These are phyloP conservation scores for Bryoerythrophyllum caledonicum DNA, from an alignment of 225 moss, liverwort and hornwort species.

Conservation along the genomic window DNA sequence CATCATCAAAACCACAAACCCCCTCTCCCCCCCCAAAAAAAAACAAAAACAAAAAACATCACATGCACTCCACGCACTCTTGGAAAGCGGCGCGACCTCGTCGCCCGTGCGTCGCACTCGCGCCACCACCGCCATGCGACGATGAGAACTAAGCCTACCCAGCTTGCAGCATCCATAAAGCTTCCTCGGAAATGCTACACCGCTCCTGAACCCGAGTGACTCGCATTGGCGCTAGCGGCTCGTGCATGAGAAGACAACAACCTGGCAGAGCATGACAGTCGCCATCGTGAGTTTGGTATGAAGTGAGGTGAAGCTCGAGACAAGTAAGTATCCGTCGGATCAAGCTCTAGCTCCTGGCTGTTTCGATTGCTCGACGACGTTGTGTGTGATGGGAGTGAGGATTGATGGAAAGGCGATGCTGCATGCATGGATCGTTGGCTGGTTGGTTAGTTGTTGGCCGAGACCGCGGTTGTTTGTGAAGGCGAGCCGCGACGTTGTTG, in stretches of 20 bases:
- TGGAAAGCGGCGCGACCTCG: neutral
- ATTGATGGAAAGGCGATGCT: no score
- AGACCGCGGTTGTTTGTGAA: no score
- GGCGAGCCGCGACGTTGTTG: no score
- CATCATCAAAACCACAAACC: neutral
- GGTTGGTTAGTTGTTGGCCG: no score
- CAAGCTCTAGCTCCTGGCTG: no score
- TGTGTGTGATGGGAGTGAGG: no score
- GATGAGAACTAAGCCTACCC: neutral
- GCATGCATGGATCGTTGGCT: no score
- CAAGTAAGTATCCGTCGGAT: no score
- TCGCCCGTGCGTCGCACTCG: neutral
- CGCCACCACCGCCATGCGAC: neutral
- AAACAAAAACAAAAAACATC: neutral
- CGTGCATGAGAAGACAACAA: neutral
- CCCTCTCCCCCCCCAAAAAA: no score
- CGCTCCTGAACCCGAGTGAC: neutral
- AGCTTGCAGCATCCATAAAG: neutral
- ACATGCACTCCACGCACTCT: neutral
- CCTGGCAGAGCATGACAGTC: neutral
- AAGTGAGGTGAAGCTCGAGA: no score
- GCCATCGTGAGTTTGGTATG: neutral
- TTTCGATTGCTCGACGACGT: no score
- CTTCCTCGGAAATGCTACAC: neutral
- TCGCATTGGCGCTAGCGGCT: neutral